Evolutionary conservation across 2,329 filamentous ascomycete species (phyloP).

Genomic region (Trichoderma sp.): DNA sequence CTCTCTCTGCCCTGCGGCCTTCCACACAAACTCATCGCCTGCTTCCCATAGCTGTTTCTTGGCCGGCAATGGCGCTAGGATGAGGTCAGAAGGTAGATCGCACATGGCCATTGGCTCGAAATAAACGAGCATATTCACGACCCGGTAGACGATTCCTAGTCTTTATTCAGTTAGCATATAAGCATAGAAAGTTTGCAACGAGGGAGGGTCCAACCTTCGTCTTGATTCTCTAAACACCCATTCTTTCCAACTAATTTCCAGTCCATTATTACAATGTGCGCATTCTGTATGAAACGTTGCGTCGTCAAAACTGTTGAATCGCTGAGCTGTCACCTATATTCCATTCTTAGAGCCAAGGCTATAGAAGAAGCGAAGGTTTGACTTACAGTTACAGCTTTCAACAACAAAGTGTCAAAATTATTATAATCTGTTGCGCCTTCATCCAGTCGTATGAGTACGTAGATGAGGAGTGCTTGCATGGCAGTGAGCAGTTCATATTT

Average conservation of each 20-base stretch:
- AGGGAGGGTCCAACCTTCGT: background rate
- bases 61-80: background rate
- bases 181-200: background rate
- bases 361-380: too few species aligned
- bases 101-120: background rate
- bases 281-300: background rate
- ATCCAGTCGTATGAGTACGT: background rate
- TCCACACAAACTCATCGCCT: background rate
- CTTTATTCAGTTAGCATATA: background rate
- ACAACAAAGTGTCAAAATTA: background rate
- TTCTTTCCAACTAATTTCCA: background rate
- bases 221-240: background rate
- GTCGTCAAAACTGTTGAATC: background rate
- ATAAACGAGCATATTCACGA: background rate
- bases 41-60: background rate
- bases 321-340: background rate
- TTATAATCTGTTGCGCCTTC: background rate
- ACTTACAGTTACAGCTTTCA: background rate
- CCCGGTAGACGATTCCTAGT: background rate
- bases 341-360: background rate
- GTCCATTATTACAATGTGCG: background rate
- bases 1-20: background rate
- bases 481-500: background rate
- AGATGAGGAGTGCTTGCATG: background rate
- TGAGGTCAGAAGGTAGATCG: background rate